Evolutionary conservation across 768 basidiomycete species (phyloP).

Genomic region (Suillus cothurnatus): DNA sequence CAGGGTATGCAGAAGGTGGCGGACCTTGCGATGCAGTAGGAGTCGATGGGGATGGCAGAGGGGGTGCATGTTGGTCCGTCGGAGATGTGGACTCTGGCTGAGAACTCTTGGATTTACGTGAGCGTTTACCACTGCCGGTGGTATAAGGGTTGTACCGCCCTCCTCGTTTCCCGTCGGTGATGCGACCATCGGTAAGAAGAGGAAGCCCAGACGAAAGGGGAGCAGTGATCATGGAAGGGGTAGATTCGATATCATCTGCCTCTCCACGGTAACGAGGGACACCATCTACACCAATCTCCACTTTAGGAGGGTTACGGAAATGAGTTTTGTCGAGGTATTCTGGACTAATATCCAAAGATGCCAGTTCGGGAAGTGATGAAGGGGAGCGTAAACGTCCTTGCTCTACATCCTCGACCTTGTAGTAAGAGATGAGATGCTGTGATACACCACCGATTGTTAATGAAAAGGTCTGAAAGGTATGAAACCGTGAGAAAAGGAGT

Average conservation of each 20-base stretch:
- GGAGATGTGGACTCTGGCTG: conserved; percentile 34
- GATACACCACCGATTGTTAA: conserved; percentile 81
- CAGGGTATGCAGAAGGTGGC: conserved; percentile 32
- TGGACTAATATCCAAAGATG: conserved; percentile 81
- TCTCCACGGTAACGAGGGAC: conserved; percentile 81
- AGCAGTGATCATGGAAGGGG: conserved; percentile 41
- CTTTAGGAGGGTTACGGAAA: conserved; percentile 88
- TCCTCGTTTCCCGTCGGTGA: conserved; percentile 44
- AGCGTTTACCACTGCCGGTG: conserved; percentile 34
- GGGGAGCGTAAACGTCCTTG: conserved; percentile 87
- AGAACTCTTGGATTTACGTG: conserved; percentile 36
- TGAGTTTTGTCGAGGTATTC: conserved; percentile 90
- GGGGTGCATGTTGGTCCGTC: conserved; percentile 28
- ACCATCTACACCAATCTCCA: conserved; percentile 85
- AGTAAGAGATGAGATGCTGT: conserved; percentile 95
- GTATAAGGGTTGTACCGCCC: conserved; percentile 49
- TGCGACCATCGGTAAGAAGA: conserved; percentile 50
- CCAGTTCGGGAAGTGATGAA: conserved; percentile 85
- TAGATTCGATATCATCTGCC: conserved; percentile 67
- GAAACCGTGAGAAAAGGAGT: conserved; percentile 32
- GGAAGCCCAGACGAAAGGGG: conserved; percentile 49
- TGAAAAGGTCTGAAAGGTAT: conserved; percentile 75
- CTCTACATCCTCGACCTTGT: conserved; percentile 89
- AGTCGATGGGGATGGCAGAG: conserved; percentile 30
- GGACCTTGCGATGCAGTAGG: conserved; percentile 30